Conservation (phyloP, 148 eudicot species). For the Euryodendron excelsum region DNA sequence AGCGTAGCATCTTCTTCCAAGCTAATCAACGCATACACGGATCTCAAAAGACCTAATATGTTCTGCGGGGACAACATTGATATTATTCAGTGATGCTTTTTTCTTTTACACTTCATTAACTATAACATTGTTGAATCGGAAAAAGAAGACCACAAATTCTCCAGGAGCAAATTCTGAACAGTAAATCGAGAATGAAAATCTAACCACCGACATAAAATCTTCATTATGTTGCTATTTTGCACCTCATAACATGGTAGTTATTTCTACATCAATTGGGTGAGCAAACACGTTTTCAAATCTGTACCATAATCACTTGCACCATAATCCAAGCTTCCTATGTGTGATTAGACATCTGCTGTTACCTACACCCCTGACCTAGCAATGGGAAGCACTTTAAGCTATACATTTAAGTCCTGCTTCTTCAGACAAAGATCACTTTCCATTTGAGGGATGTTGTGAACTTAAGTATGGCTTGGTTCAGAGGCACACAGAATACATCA, state of each 20-base stretch:
- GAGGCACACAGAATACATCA: background rate
- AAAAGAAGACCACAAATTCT: conserved; percentile 1
- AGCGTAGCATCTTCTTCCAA: conserved; percentile 88
- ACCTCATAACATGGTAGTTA: no score
- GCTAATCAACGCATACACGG: conserved; percentile 58
- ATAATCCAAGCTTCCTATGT: no score
- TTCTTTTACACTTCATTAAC: background rate
- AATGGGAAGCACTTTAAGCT: background rate
- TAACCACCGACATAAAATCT: background rate
- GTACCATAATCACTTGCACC: no score
- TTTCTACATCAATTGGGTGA: no score
- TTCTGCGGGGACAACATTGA: conserved; percentile 48
- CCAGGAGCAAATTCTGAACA: background rate
- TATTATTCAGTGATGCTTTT: background rate
- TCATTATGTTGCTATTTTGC: no score
- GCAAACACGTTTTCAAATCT: no score
- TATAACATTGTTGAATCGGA: background rate
- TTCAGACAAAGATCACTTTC: background rate
- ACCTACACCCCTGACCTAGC: background rate
- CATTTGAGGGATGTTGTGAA: background rate
- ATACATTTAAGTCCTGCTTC: background rate
- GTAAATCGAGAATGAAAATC: background rate
- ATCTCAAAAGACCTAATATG: conserved; percentile 58
- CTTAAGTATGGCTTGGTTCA: background rate
- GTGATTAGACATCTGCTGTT: no score